phyloP scores from a whole-genome alignment of 164 flowering plant species.

The Magnolia sinica region DNA sequence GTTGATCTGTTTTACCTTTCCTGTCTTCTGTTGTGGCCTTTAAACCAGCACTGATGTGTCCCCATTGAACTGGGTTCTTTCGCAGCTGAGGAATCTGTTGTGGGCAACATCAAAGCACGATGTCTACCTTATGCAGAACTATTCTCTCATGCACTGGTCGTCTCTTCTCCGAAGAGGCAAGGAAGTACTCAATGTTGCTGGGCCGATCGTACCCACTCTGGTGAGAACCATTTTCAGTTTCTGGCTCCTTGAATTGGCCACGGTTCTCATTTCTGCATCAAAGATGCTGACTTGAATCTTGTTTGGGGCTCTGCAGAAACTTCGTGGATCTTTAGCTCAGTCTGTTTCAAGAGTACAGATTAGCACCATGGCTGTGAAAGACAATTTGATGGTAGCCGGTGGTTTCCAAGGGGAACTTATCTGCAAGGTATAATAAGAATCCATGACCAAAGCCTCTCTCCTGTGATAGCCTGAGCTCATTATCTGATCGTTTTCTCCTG shows the following conservation, averaged over 20 bases:
- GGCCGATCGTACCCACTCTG: conserved; percentile 52
- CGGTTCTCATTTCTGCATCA: not conserved
- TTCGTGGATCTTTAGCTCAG: conserved; percentile 47
- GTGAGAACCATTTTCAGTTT: conserved; percentile 28
- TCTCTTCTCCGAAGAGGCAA: conserved; percentile 51
- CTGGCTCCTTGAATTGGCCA: not conserved
- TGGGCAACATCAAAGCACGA: conserved; percentile 96
- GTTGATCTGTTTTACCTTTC: not conserved
- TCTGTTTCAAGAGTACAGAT: conserved; percentile 74
- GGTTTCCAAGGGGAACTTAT: conserved; percentile 97
- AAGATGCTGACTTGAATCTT: not conserved
- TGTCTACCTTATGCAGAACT: conserved; percentile 83
- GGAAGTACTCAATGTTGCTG: conserved; percentile 77
- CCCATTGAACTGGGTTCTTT: not conserved
- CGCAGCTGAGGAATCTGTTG: conserved; percentile 80
- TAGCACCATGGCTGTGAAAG: conserved; percentile 82
- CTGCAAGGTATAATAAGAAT: conserved; percentile 61
- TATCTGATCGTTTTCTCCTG: not conserved
- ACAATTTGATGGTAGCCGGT: conserved; percentile 78
- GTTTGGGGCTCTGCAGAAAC: conserved; percentile 33
- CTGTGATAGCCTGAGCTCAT: not conserved
- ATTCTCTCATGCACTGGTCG: conserved; percentile 92
- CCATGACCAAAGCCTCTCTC: not conserved
- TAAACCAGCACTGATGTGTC: not conserved
- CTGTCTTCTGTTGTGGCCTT: not conserved